These are phyloP conservation scores for Globisporangium cystogenes DNA, from an alignment of 352 stramenopile genomes.

Conservation along the genomic window DNA sequence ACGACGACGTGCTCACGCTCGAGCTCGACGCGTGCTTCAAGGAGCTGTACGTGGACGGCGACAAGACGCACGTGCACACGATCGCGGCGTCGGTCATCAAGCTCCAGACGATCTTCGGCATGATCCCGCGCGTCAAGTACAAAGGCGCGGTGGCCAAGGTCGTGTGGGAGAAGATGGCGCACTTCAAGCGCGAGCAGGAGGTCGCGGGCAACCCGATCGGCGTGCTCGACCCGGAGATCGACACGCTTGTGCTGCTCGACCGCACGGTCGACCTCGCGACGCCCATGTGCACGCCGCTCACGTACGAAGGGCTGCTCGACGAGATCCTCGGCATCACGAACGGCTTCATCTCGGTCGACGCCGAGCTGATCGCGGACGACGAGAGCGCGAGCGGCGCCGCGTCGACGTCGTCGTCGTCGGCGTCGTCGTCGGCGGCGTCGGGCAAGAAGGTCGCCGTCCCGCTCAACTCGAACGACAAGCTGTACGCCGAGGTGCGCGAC, in stretches of 20 bases:
- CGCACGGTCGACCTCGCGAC: conserved; percentile 94
- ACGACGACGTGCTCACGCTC: conserved; percentile 93
- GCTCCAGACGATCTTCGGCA: conserved; percentile 90
- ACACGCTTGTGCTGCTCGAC: conserved; percentile 94
- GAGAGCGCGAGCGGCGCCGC: too few species aligned
- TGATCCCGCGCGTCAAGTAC: conserved; percentile 93
- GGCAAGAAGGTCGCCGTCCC: conserved; percentile 87
- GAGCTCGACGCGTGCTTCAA: conserved; percentile 88
- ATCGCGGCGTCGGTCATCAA: conserved; percentile 89
- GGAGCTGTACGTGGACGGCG: conserved; percentile 86
- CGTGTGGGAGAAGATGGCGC: conserved; percentile 90
- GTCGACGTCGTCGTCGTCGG: too few species aligned
- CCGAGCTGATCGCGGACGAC: conserved; percentile 62
- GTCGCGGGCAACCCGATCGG: conserved; percentile 71
- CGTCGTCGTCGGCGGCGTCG: too few species aligned
- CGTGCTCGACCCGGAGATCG: conserved; percentile 84
- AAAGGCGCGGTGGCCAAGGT: conserved; percentile 90
- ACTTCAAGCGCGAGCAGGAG: conserved; percentile 91
- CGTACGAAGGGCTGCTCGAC: conserved; percentile 96
- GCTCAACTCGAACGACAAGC: conserved; percentile 94
- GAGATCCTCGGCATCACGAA: conserved; percentile 94
- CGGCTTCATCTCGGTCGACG: conserved; percentile 80
- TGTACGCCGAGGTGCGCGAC: conserved; percentile 95
- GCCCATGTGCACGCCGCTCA: conserved; percentile 94
- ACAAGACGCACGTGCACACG: conserved; percentile 86